Conservation (phyloP, 345 rosid genomes). For the Excoecaria agallocha region DNA sequence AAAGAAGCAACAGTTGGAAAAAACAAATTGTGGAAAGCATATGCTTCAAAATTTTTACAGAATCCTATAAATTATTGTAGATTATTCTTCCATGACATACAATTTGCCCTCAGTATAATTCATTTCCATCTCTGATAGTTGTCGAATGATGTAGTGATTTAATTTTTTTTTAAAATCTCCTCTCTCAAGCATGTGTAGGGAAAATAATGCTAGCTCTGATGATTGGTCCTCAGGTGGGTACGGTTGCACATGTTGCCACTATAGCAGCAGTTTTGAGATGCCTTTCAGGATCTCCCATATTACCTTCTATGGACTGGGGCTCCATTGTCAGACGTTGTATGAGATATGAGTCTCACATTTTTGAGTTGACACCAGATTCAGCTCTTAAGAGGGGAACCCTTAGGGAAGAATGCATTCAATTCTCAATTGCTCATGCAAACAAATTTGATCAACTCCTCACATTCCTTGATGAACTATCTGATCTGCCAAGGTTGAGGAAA, state of each 20-base stretch:
- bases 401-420: constrained; percentile 66
- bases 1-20: not conserved
- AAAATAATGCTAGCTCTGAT: not conserved
- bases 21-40: not conserved
- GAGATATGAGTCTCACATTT: constrained; percentile 63
- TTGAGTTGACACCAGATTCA: constrained; percentile 36
- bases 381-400: constrained; percentile 40
- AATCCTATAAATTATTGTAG: not conserved
- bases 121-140: not conserved
- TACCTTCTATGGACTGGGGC: constrained; percentile 84
- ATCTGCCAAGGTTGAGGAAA: constrained; percentile 63
- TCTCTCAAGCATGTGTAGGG: not conserved
- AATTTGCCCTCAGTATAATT: not conserved
- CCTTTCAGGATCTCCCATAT: constrained; percentile 75
- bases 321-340: constrained; percentile 70
- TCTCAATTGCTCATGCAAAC: constrained; percentile 68
- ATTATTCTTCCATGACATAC: not conserved
- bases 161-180: not conserved
- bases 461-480: constrained; percentile 78
- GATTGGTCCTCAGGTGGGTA: constrained; percentile 39
- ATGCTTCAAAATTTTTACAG: not conserved
- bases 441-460: constrained; percentile 58
- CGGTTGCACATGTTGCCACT: constrained; percentile 28
- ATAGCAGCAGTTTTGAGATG: constrained; percentile 59
- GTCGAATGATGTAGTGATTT: not conserved